phyloP scores from a whole-genome alignment of 2,329 filamentous ascomycete genomes.

The Penicillium griseofulvum region DNA sequence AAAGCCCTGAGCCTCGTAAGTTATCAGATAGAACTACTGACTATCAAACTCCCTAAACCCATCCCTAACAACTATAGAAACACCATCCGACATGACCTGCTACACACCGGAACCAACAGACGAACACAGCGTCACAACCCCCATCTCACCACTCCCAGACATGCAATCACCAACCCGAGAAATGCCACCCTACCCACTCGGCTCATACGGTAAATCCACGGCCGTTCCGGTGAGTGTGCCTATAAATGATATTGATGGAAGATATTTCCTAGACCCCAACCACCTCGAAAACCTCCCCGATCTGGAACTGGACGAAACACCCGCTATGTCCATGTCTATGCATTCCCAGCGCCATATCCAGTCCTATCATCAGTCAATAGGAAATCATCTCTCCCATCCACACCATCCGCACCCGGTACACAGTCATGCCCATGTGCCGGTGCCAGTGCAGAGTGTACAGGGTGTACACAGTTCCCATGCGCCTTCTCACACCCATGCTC shows the following conservation, averaged over 20 bases:
- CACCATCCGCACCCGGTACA: too few relatives aligned
- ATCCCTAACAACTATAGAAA: constrained; percentile 25
- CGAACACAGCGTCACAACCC: constrained; percentile 21
- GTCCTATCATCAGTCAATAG: constrained; percentile 14
- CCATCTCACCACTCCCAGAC: constrained; percentile 29
- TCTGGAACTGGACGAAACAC: constrained; percentile 27
- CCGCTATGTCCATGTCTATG: constrained; percentile 20
- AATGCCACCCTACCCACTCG: constrained; percentile 12
- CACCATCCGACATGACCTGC: constrained; percentile 40
- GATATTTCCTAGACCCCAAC: constrained; percentile 20
- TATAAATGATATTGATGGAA: constrained; percentile 9
- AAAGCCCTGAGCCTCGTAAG: constrained; percentile 36
- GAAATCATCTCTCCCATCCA: not conserved
- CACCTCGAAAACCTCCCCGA: constrained; percentile 26
- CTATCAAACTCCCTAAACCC: not conserved
- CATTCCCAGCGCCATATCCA: constrained; percentile 7
- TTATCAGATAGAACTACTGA: too few relatives aligned
- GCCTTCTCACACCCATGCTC: not conserved
- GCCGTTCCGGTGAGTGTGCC: constrained; percentile 5
- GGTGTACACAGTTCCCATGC: not conserved
- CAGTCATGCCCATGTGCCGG: not conserved
- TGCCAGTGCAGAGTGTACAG: not conserved
- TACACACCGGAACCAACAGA: constrained; percentile 37
- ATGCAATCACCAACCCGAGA: constrained; percentile 27
- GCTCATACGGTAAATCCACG: constrained; percentile 5